phyloP scores from a whole-genome alignment of 495 filamentous ascomycete species.

The Aspergillus baeticus region DNA sequence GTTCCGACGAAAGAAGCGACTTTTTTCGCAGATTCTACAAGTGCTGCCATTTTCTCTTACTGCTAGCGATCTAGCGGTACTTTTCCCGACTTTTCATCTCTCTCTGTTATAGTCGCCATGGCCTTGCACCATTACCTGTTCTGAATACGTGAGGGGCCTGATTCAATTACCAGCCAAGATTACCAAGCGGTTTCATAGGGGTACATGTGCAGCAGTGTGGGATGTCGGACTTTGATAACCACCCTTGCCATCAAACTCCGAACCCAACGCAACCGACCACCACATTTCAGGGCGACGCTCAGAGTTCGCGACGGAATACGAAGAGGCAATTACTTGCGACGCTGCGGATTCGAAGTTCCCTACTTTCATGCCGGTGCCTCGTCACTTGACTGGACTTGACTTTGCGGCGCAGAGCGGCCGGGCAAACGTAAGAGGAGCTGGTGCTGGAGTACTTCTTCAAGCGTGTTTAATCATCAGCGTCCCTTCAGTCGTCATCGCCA shows the following conservation, averaged over 20 bases:
- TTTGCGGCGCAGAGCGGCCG: background rate
- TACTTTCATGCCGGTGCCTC: too few relatives aligned
- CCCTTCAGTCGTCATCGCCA: slow-evolving; percentile 8
- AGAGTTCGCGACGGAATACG: too few relatives aligned
- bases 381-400: background rate
- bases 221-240: too few relatives aligned
- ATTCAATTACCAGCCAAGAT: too few relatives aligned
- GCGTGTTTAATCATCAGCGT: background rate
- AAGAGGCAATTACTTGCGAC: too few relatives aligned
- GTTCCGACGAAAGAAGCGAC: slow-evolving; percentile 8
- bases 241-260: slow-evolving; percentile 9
- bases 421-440: background rate
- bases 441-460: background rate
- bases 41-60: background rate
- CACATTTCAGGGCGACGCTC: too few relatives aligned
- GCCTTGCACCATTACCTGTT: background rate
- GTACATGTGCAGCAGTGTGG: too few relatives aligned
- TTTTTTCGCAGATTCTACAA: background rate
- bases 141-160: too few relatives aligned
- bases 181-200: too few relatives aligned
- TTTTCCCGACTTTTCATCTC: too few relatives aligned
- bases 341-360: too few relatives aligned
- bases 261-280: background rate
- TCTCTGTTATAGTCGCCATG: background rate
- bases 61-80: too few relatives aligned